Evolutionary conservation across 371 early-diverging fungal species (phyloP).

Genomic region (Mortierella sp.): DNA sequence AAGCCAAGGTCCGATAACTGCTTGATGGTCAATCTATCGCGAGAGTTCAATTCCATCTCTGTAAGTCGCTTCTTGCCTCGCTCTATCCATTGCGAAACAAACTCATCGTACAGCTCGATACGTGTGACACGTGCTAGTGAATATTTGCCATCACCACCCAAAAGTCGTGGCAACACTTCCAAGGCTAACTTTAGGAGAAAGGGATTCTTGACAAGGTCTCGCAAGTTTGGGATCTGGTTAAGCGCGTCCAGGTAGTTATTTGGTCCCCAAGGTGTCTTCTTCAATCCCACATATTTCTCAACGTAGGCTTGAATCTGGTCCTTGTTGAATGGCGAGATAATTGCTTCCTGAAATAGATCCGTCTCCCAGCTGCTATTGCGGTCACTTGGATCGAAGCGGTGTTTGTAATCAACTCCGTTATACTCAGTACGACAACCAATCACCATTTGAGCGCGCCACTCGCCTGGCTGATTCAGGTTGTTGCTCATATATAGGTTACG

Average conservation of each 20-base stretch:
- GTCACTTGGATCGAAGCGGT: constrained; percentile 7
- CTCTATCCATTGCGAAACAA: too few relatives aligned
- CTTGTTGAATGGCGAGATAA: not conserved
- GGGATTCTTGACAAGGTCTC: constrained; percentile 19
- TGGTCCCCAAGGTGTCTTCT: not conserved
- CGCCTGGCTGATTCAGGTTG: too few relatives aligned
- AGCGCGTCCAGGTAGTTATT: constrained; percentile 1
- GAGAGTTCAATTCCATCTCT: too few relatives aligned
- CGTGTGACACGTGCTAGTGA: too few relatives aligned
- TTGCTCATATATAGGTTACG: too few relatives aligned
- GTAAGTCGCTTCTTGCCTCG: too few relatives aligned
- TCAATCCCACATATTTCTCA: not conserved
- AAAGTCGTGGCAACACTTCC: constrained; percentile 5
- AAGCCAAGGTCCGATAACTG: too few relatives aligned
- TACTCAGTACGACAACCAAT: constrained; percentile 20
- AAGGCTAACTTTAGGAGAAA: constrained; percentile 15
- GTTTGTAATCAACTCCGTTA: not conserved
- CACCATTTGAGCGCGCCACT: constrained; percentile 11
- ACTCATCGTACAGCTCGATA: too few relatives aligned
- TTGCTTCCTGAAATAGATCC: too few relatives aligned
- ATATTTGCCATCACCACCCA: too few relatives aligned
- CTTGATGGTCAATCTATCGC: too few relatives aligned
- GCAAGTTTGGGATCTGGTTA: not conserved
- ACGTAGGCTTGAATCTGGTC: not conserved
- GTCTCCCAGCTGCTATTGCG: not conserved